Conservation (phyloP, 2,329 filamentous ascomycete species). For the Colletotrichum phormii region DNA sequence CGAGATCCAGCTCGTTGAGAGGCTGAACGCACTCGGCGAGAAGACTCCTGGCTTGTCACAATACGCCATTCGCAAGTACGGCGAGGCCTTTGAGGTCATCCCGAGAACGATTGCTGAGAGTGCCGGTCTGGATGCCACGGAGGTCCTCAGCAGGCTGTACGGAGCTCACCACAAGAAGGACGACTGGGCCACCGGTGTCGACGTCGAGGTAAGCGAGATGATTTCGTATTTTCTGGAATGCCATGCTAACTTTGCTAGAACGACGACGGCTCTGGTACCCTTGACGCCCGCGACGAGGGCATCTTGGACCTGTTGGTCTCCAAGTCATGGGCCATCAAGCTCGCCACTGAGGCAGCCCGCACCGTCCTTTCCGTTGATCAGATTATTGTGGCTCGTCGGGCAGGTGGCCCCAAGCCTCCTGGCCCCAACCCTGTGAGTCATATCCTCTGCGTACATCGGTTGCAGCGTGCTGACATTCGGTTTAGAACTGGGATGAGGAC, state of each 20-base stretch:
- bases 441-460: neutral
- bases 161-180: conserved; percentile 91
- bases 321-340: conserved; percentile 97
- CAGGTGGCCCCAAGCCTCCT: conserved; percentile 96
- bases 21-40: conserved; percentile 90
- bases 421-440: conserved; percentile 81
- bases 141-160: conserved; percentile 91
- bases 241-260: conserved; percentile 60
- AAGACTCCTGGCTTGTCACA: conserved; percentile 93
- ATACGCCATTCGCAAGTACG: conserved; percentile 97
- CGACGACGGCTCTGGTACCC: conserved; percentile 80
- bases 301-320: conserved; percentile 92
- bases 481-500: conserved; percentile 73
- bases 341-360: conserved; percentile 93
- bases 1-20: conserved; percentile 92
- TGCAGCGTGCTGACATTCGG: conserved; percentile 43
- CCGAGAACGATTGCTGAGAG: conserved; percentile 94
- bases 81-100: conserved; percentile 97
- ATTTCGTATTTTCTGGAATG: neutral
- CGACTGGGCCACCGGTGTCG: conserved; percentile 91
- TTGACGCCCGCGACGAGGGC: conserved; percentile 88
- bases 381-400: conserved; percentile 98
- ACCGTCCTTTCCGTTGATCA: conserved; percentile 97
- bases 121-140: conserved; percentile 95
- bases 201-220: conserved; percentile 76